Conservation (phyloP, 345 rosid species). For the Ailanthus altissimus region DNA sequence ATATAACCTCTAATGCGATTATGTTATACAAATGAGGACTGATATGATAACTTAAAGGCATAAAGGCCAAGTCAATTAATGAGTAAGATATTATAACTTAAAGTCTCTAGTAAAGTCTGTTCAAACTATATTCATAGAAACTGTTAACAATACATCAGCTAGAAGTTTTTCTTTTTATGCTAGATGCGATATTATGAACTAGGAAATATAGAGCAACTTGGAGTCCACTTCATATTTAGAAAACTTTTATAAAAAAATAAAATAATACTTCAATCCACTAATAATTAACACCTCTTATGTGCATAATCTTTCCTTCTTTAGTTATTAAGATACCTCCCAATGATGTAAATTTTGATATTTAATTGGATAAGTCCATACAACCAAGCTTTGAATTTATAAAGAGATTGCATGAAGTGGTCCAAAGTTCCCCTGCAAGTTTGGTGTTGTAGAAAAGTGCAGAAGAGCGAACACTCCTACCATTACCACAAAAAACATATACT, state of each 20-base stretch:
- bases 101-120: neutral
- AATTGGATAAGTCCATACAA: constrained; percentile 19
- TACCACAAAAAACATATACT: constrained; percentile 76
- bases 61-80: neutral
- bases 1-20: neutral
- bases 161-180: neutral
- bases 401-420: too few relatives aligned
- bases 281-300: neutral
- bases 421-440: constrained; percentile 56
- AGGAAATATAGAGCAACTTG: neutral
- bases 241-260: neutral
- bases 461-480: constrained; percentile 60
- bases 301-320: neutral
- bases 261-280: neutral
- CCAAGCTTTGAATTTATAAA: too few relatives aligned
- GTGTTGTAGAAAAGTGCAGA: constrained; percentile 49
- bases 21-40: neutral
- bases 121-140: neutral
- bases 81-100: neutral
- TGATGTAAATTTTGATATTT: constrained; percentile 9
- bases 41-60: neutral
- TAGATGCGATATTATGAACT: neutral
- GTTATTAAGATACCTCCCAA: neutral
- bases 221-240: neutral
- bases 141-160: neutral